These are phyloP conservation scores for Dichomitus squalens DNA, from an alignment of 1,284 basidiomycete species.

Conservation along the genomic window DNA sequence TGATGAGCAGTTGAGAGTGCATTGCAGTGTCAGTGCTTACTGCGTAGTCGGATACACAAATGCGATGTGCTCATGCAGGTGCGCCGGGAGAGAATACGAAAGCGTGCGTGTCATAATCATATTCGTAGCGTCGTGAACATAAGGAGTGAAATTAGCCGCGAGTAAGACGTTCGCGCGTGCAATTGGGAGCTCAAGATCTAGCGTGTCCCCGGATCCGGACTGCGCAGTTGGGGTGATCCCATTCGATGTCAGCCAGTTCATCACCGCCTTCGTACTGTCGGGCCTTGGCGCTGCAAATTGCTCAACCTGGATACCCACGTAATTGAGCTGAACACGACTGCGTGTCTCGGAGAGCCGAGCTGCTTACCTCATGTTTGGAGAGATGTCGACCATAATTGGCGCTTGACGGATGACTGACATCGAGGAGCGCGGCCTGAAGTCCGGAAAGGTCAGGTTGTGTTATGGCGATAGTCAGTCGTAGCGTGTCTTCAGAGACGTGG, in stretches of 20 bases:
- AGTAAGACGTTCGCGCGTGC: conserved; percentile 40
- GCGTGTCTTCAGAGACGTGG: no score
- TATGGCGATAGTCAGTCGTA: no score
- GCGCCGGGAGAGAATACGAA: conserved; percentile 41
- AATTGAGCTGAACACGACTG: no score
- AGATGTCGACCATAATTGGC: no score
- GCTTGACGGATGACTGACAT: no score
- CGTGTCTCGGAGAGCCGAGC: no score
- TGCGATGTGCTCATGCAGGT: conserved; percentile 37
- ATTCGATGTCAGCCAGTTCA: conserved; percentile 38
- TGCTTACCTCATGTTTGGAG: no score
- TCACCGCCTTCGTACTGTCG: conserved; percentile 38
- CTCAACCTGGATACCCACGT: no score
- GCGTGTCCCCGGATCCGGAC: conserved; percentile 32
- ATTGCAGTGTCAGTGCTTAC: no score
- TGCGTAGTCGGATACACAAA: conserved; percentile 41
- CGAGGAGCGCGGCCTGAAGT: no score
- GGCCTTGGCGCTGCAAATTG: conserved; percentile 32
- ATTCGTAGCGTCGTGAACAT: conserved; percentile 37
- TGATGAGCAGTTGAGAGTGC: no score
- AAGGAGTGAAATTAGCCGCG: conserved; percentile 38
- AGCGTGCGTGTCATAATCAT: conserved; percentile 38
- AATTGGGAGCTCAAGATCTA: conserved; percentile 23
- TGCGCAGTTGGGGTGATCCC: conserved; percentile 31
- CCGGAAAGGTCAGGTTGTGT: no score